A percentile compares a stretch with the other conserved stretches of the same genome.
Conservation (phyloP, 2,329 filamentous ascomycete species). For the Phialocephala subalpina region DNA sequence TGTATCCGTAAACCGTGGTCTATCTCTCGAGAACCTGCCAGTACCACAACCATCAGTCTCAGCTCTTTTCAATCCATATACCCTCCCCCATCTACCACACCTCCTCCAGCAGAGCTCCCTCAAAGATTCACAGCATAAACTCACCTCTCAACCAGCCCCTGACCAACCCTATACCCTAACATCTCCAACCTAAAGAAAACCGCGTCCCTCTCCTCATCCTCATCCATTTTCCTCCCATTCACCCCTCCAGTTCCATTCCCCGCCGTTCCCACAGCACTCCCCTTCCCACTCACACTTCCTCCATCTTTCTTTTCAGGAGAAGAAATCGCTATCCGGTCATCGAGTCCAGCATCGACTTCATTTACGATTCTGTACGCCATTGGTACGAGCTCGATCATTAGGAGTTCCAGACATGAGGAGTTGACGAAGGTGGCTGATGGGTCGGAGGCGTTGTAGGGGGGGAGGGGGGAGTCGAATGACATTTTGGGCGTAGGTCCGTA, state of each 20-base stretch:
- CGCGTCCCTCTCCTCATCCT: constrained; percentile 85
- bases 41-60: neutral
- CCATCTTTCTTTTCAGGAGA: constrained; percentile 18
- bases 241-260: constrained; percentile 67
- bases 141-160: constrained; percentile 90
- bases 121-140: constrained; percentile 36
- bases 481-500: constrained; percentile 52
- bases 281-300: constrained; percentile 53
- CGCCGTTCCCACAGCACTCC: constrained; percentile 65
- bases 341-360: constrained; percentile 52
- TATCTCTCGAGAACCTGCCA: constrained; percentile 78
- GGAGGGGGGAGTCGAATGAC: constrained; percentile 77
- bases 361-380: constrained; percentile 87
- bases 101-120: neutral
- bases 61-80: neutral
- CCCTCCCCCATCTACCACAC: neutral
- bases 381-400: constrained; percentile 96
- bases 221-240: constrained; percentile 58
- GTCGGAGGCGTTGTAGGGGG: constrained; percentile 76
- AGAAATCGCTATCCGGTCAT: constrained; percentile 10
- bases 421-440: constrained; percentile 79
- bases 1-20: constrained; percentile 88
- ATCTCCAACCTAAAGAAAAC: constrained; percentile 85
- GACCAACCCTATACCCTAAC: constrained; percentile 89
- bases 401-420: constrained; percentile 88